Evolutionary conservation across 495 filamentous ascomycete species (phyloP), one percentile per base, ranked within the genome.

Genomic region (Lentithecium fluviatile): DNA sequence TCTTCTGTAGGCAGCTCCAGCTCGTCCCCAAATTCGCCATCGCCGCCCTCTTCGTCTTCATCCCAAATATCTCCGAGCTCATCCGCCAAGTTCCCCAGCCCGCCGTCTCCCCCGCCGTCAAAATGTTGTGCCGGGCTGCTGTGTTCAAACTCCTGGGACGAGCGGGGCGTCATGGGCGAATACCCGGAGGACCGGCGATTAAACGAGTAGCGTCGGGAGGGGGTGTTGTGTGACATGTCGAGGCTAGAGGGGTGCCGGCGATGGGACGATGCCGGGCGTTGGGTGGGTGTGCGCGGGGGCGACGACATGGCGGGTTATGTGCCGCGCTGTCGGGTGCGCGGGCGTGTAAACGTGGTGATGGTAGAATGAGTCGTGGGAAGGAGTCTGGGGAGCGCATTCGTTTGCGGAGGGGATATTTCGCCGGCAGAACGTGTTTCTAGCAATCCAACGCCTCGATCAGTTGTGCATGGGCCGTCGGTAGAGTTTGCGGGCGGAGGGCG

Each of bases 21-120:
- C 10, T 65, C 69, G 45, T 69, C 55, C n/a, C 51, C 65, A 23
- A 59, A 69, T 25, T 77, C 75, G 13, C 67, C 75, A n/a, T 78
- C 76, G 10, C 71, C 71, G 2, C 76, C 80, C 8, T 86, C 85
- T 8, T 82, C 81, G 15, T 81, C 69, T 74, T 83, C 80, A 21
- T 78, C 79, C 25, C 81, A 79, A 13, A 79, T 79, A 55, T 82
- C 85, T 15, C 82, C 85, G 24, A 88, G 74, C 66, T 94, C 89
- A 64, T 95, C 91, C 12, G 91, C 90, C 17, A 97, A 75, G 62
- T 88, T 95, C 34, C 90, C 91, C 19, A 94, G 74, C 24, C 65
- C 68, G 0, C 69, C 42, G 58, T 75, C 68, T 70, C 75, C 61
- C 61, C 66, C 23, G 70, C 78, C 57, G 71, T 69, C 67, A 40